Evolutionary conservation across 768 basidiomycete species (phyloP).

Genomic region (Auriscalpium vulgare): DNA sequence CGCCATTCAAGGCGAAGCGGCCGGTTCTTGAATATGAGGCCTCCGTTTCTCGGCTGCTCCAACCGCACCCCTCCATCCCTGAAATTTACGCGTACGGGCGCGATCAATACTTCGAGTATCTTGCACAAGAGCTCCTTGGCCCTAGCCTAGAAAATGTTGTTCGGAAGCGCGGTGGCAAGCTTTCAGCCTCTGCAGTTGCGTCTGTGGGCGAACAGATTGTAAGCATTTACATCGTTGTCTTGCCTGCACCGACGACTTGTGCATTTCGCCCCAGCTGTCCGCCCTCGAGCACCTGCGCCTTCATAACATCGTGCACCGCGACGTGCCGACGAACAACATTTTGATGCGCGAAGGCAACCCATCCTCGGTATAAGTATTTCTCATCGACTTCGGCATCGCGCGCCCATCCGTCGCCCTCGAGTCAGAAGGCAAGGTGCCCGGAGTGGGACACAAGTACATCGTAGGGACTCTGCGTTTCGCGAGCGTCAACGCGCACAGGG

Average conservation of each 20-base stretch:
- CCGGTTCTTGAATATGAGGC: background rate
- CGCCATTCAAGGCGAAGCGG: background rate
- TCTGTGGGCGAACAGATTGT: background rate
- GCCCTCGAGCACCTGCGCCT: background rate
- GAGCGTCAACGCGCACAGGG: background rate
- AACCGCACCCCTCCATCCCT: background rate
- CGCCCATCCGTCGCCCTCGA: background rate
- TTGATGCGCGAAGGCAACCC: background rate
- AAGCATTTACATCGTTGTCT: background rate
- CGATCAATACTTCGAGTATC: background rate
- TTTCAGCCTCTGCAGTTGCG: background rate
- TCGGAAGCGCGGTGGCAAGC: background rate
- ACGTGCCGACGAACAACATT: background rate
- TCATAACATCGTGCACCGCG: background rate
- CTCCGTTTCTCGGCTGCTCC: background rate
- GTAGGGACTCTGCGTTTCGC: background rate
- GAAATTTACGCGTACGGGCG: background rate
- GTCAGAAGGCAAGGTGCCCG: background rate
- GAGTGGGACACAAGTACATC: background rate
- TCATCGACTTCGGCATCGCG: background rate
- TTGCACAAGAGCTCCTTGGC: background rate
- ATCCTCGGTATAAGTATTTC: background rate
- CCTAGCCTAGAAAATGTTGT: background rate
- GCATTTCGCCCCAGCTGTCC: background rate
- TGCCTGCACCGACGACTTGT: background rate